Conservation (phyloP, 192 early-diverging fungal species). For the Allomyces arbusculus region DNA sequence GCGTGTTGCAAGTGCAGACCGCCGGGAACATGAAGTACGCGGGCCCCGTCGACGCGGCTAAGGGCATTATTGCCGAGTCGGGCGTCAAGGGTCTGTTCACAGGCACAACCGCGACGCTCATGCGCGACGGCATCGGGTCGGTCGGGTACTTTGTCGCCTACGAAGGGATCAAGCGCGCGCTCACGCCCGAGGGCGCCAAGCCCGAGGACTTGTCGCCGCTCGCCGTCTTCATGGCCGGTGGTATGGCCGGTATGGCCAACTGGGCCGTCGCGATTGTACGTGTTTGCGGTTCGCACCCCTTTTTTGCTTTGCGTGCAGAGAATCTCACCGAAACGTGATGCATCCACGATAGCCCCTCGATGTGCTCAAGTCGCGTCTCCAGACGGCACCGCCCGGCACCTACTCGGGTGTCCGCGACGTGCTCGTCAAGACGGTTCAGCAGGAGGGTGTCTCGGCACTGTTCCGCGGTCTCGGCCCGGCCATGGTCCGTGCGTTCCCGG, state of each 20-base stretch:
- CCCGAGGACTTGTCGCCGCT: slow-evolving; percentile 55
- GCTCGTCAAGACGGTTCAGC: slow-evolving; percentile 46
- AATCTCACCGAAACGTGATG: no score
- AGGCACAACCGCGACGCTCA: slow-evolving; percentile 80
- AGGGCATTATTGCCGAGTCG: slow-evolving; percentile 64
- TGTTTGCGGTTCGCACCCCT: neutral
- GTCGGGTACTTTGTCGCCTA: slow-evolving; percentile 93
- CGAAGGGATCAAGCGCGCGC: slow-evolving; percentile 55
- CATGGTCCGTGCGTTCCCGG: slow-evolving; percentile 70
- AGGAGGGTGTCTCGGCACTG: slow-evolving; percentile 53
- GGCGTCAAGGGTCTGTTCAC: slow-evolving; percentile 74
- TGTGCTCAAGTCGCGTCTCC: slow-evolving; percentile 76
- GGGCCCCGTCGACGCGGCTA: slow-evolving; percentile 73
- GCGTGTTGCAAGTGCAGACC: slow-evolving; percentile 62
- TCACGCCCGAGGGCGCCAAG: slow-evolving; percentile 41
- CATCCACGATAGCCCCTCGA: slow-evolving; percentile 39
- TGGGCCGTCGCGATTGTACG: slow-evolving; percentile 73
- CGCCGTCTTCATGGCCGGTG: slow-evolving; percentile 83
- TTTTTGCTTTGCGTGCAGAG: neutral
- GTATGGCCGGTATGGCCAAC: slow-evolving; percentile 96
- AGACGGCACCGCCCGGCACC: slow-evolving; percentile 68
- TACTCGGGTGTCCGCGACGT: slow-evolving; percentile 54
- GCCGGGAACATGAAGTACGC: slow-evolving; percentile 46
- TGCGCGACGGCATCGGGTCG: slow-evolving; percentile 81
- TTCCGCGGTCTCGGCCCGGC: slow-evolving; percentile 83